Percentiles rank a stretch among this genome's conserved stretches.
phyloP scores from a whole-genome alignment of 2,329 filamentous ascomycete genomes.

The Fusarium chaquense region DNA sequence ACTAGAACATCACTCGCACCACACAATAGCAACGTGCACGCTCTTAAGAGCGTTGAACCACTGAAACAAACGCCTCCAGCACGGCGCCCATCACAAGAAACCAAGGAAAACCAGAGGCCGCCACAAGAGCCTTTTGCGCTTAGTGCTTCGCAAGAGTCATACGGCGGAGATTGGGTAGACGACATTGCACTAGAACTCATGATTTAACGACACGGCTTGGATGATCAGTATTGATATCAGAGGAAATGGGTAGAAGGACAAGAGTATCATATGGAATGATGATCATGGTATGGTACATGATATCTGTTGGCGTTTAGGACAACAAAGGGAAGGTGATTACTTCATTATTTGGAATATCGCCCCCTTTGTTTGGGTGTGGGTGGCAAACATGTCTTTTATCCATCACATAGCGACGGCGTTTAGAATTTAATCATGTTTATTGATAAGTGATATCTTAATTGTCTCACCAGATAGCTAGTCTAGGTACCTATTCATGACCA shows the following conservation, averaged over 20 bases:
- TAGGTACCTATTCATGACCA: background rate
- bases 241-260: background rate
- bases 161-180: slow-evolving; percentile 56
- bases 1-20: background rate
- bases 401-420: slow-evolving; percentile 38
- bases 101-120: slow-evolving; percentile 46
- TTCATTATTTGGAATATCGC: slow-evolving; percentile 15
- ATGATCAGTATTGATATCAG: slow-evolving; percentile 3
- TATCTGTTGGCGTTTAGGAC: slow-evolving; percentile 16
- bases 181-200: slow-evolving; percentile 52
- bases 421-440: slow-evolving; percentile 12
- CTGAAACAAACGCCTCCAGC: slow-evolving; percentile 3
- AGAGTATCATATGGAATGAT: background rate
- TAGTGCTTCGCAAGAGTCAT: slow-evolving; percentile 54
- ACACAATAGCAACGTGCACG: background rate
- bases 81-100: background rate
- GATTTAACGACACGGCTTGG: slow-evolving; percentile 40
- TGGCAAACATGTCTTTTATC: slow-evolving; percentile 16
- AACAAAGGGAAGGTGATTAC: background rate
- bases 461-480: background rate
- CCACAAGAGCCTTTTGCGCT: slow-evolving; percentile 19
- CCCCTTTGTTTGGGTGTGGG: slow-evolving; percentile 2
- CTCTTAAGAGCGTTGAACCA: background rate
- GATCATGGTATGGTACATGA: background rate
- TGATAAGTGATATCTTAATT: background rate